Evolutionary conservation across 257 asterid species (phyloP).

Genomic region (Solanum paucissectum): DNA sequence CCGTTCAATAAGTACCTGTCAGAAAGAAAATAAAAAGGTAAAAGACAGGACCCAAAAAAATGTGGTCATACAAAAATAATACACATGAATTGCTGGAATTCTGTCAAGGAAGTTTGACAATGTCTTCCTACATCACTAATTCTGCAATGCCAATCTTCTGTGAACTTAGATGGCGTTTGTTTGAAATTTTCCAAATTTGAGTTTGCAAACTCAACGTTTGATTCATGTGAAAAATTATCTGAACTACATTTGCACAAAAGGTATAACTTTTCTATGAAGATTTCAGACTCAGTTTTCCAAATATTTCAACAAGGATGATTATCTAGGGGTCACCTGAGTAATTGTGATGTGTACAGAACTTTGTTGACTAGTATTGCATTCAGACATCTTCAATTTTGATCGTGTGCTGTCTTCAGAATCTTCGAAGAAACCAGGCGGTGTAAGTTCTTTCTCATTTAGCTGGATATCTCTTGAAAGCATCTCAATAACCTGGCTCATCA

Average conservation of each 20-base stretch:
- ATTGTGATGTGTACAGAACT: constrained; percentile 42
- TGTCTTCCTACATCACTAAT: background rate
- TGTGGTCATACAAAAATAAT: background rate
- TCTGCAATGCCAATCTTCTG: background rate
- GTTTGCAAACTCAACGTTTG: background rate
- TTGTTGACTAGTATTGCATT: constrained; percentile 43
- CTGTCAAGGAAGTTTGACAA: background rate
- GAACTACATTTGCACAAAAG: background rate
- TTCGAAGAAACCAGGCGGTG: constrained; percentile 69
- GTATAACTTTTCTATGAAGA: background rate
- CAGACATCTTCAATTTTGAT: constrained; percentile 40
- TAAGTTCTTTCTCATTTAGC: constrained; percentile 65
- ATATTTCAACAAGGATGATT: constrained; percentile 9
- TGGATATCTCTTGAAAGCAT: constrained; percentile 69
- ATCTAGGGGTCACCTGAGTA: constrained; percentile 64
- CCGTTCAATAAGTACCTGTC: background rate
- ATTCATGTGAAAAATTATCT: background rate
- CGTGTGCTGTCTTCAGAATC: constrained; percentile 25
- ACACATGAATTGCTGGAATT: background rate
- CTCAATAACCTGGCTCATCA: constrained; percentile 72
- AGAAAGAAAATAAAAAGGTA: background rate
- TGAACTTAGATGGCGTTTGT: background rate
- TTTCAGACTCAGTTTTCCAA: background rate
- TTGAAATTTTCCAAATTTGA: background rate
- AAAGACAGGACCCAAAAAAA: background rate